phyloP scores from a whole-genome alignment of 305 asterid species.

The Coffea humblotiana region DNA sequence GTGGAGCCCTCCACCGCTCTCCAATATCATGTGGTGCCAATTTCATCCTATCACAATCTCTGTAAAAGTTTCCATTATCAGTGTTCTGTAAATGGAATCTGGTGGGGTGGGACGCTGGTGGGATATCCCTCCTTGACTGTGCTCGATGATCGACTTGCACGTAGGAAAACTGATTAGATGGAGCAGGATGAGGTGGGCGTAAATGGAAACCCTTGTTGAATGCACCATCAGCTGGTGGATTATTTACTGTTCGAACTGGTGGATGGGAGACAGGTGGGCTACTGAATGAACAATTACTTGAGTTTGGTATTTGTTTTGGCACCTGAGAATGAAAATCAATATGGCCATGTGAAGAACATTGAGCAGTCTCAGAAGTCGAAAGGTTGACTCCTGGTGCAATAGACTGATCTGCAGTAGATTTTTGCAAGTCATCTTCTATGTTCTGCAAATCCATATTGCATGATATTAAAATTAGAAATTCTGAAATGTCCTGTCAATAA shows the following conservation, averaged over 20 bases:
- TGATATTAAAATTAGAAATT: not conserved
- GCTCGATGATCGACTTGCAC: slow-evolving; percentile 57
- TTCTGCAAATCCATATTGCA: slow-evolving; percentile 28
- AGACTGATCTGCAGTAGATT: slow-evolving; percentile 28
- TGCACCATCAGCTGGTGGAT: slow-evolving; percentile 45
- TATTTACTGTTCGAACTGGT: slow-evolving; percentile 42
- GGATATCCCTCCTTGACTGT: slow-evolving; percentile 52
- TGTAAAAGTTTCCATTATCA: slow-evolving; percentile 54
- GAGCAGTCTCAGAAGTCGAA: slow-evolving; percentile 20
- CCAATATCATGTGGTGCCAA: slow-evolving; percentile 54
- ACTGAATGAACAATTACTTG: slow-evolving; percentile 39
- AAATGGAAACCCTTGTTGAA: slow-evolving; percentile 60
- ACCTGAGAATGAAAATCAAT: slow-evolving; percentile 31
- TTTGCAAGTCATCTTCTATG: slow-evolving; percentile 21
- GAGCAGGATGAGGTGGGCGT: slow-evolving; percentile 87
- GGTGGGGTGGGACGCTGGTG: slow-evolving; percentile 57
- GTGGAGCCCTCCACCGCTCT: slow-evolving; percentile 74
- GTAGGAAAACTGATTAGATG: slow-evolving; percentile 81
- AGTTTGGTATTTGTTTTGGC: slow-evolving; percentile 45
- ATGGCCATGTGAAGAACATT: slow-evolving; percentile 25
- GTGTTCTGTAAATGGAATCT: slow-evolving; percentile 52
- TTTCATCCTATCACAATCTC: slow-evolving; percentile 59
- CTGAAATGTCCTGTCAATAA: not conserved
- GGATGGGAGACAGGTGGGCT: slow-evolving; percentile 43
- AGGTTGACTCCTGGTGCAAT: slow-evolving; percentile 20